Conservation (phyloP, 345 rosid genomes). For the thale cress (Arabidopsis thaliana) region DNA sequence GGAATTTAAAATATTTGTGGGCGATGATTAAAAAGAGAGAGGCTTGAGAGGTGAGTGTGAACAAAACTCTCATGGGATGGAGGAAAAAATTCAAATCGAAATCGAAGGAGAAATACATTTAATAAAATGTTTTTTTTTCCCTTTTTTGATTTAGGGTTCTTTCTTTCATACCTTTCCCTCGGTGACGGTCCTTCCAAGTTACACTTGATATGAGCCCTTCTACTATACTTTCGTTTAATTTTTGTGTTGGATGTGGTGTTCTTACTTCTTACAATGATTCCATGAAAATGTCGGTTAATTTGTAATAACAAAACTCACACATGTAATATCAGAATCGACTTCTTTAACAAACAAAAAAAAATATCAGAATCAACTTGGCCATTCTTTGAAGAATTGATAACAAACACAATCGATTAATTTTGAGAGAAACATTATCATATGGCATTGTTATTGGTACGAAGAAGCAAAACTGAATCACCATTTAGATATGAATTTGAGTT, state of each 20-base stretch:
- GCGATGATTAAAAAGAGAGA: slow-evolving; percentile 47
- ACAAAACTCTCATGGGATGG: slow-evolving; percentile 37
- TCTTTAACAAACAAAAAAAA: background rate
- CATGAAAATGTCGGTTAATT: background rate
- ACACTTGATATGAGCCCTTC: slow-evolving; percentile 49
- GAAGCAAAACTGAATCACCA: background rate
- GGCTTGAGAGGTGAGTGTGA: slow-evolving; percentile 41
- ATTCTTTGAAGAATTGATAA: background rate
- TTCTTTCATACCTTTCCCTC: slow-evolving; percentile 35
- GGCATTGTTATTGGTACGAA: background rate
- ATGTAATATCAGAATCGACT: background rate
- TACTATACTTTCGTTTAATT: background rate
- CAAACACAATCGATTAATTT: background rate
- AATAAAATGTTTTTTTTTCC: slow-evolving; percentile 25
- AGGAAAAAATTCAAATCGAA: slow-evolving; percentile 23
- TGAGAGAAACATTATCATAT: background rate
- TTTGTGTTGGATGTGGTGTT: background rate
- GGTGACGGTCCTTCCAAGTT: slow-evolving; percentile 41
- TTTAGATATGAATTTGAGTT: background rate
- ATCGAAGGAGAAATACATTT: slow-evolving; percentile 38
- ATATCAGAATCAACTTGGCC: background rate
- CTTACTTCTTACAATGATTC: background rate
- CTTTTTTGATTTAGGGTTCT: slow-evolving; percentile 21
- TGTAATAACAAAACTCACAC: background rate
- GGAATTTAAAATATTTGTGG: background rate